Base-by-base conservation (phyloP, 257 asterid species). In the Solanum habrochaites region DNA sequence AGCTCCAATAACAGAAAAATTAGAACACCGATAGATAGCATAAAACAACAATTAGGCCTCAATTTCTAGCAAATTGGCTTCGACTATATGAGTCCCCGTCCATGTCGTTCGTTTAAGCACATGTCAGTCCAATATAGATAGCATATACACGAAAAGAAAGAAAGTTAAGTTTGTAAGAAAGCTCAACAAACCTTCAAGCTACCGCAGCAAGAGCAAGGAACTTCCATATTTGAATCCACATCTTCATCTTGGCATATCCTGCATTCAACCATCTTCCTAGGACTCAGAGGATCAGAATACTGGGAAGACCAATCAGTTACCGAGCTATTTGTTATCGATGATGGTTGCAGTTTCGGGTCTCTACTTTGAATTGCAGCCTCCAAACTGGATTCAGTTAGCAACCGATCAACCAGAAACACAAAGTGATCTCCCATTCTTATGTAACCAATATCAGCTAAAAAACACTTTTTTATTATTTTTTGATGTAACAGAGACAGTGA, bases 161-260 rank as follows among this genome's bases (percentile, higher is more conserved):
- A 8, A 67, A 71, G 67, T 7, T 3, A 60, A 60, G 67, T 60
- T 60, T 8, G 67, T 14, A 40, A 70, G 37, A 86, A 58, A 18
- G 84, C 25, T 78, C n/a, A 67, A 87, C 91, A 83, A 90, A 97
- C 98, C 98, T 94, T 97, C 90, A 95, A 93, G 92, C 99, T 97
- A 56, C 99, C 99, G 66, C 95, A 92, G 88, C 99, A 97, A 86
- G 99, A 95, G 88, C 99, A 97, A 86, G 99, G 99, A 88, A 94
- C 84, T 91, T 97, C 99, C 99, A 97, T 95, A 71, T 90, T 94
- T 1, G 91, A 91, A 92, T 94, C 96, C 45, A 93, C 23, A 87
- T 93, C 99, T 85, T 97, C 99, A 78, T 97, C 99, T 87, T 95
- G 99, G 87, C 99, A 97, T 89, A 97, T 97, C 91, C 99, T 94